Conservation (phyloP, 2,329 filamentous ascomycete species). For the Cercospora sp. region DNA sequence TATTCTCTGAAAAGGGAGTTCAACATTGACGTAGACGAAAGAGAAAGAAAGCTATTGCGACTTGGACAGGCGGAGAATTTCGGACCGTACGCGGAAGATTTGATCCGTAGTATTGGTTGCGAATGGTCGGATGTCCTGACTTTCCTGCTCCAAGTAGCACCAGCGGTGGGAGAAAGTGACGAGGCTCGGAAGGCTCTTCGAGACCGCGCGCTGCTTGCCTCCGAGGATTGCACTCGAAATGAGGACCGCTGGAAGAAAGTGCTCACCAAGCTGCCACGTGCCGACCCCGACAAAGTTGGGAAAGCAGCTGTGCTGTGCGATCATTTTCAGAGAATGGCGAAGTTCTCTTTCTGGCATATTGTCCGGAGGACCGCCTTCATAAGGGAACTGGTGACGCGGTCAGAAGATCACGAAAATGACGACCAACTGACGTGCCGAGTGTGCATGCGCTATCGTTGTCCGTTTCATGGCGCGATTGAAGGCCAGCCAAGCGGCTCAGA, state of each 20-base stretch:
- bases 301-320: constrained; percentile 42
- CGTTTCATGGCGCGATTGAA: constrained; percentile 44
- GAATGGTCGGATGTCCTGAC: constrained; percentile 42
- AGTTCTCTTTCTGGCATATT: constrained; percentile 46
- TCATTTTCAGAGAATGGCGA: constrained; percentile 39
- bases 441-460: constrained; percentile 39
- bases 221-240: constrained; percentile 39
- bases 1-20: constrained; percentile 35
- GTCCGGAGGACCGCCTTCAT: constrained; percentile 35
- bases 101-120: constrained; percentile 40
- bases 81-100: constrained; percentile 38
- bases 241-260: constrained; percentile 38
- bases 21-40: constrained; percentile 34
- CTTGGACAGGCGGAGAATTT: constrained; percentile 42
- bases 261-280: constrained; percentile 35
- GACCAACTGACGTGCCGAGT: constrained; percentile 33
- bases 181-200: constrained; percentile 24
- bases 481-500: constrained; percentile 29
- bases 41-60: constrained; percentile 37
- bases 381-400: constrained; percentile 18
- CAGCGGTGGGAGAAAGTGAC: constrained; percentile 25
- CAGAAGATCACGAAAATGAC: constrained; percentile 7
- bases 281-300: constrained; percentile 31
- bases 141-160: constrained; percentile 41
- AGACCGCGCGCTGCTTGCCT: constrained; percentile 28